These are phyloP conservation scores for Wallemia mellicola DNA, from an alignment of 1,284 basidiomycete species.

Conservation along the genomic window DNA sequence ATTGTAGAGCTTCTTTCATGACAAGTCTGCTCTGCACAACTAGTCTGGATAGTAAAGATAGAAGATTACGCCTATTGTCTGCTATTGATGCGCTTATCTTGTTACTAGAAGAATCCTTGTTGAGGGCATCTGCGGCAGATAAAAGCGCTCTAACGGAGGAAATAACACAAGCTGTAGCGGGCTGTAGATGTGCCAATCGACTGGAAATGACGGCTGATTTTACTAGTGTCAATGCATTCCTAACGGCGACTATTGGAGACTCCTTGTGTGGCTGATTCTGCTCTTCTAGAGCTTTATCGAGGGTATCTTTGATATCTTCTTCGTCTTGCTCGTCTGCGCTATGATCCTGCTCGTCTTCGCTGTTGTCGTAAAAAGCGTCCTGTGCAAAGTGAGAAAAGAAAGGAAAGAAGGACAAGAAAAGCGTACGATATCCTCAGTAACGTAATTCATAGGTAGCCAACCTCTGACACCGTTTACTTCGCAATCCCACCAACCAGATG, in stretches of 20 bases:
- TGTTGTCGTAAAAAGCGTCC: slow-evolving; percentile 2
- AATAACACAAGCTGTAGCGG: slow-evolving; percentile 42
- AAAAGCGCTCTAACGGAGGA: slow-evolving; percentile 77
- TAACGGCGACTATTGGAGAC: slow-evolving; percentile 9
- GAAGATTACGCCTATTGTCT: slow-evolving; percentile 38
- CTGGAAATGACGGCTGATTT: slow-evolving; percentile 51
- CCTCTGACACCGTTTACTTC: slow-evolving; percentile 54
- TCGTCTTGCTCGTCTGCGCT: slow-evolving; percentile 16
- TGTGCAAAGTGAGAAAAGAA: neutral
- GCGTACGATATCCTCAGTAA: slow-evolving; percentile 8
- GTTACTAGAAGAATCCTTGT: slow-evolving; percentile 46
- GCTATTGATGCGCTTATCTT: slow-evolving; percentile 34
- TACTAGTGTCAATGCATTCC: slow-evolving; percentile 38
- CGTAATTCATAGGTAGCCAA: slow-evolving; percentile 78
- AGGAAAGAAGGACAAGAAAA: slow-evolving; percentile 8
- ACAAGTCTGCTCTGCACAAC: slow-evolving; percentile 57
- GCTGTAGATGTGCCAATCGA: slow-evolving; percentile 26
- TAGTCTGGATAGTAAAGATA: slow-evolving; percentile 50
- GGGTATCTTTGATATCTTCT: slow-evolving; percentile 18
- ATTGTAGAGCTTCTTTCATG: slow-evolving; percentile 19
- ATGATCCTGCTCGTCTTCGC: neutral
- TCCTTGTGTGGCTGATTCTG: neutral
- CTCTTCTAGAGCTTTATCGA: neutral
- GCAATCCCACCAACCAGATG: slow-evolving; percentile 95
- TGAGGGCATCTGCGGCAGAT: slow-evolving; percentile 52